These are phyloP conservation scores for Prunus padus DNA, from an alignment of 306 rosid species.

Conservation along the genomic window DNA sequence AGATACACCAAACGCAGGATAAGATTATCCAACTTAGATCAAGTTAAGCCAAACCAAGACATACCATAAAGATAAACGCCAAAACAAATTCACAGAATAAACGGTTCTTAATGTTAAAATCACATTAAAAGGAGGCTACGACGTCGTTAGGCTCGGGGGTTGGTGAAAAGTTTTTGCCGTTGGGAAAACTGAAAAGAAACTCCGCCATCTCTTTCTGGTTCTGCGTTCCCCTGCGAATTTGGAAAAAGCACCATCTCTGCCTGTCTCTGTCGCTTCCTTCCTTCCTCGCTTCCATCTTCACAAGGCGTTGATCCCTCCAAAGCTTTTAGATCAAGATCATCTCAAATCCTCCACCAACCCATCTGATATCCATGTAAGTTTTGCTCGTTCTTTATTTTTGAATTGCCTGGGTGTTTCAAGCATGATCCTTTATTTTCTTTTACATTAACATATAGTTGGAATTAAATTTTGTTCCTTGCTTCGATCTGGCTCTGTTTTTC, in stretches of 20 bases:
- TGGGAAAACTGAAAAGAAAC: not conserved
- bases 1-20: no score
- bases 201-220: not conserved
- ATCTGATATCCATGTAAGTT: conserved; percentile 17
- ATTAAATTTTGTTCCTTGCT: not conserved
- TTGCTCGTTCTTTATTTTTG: not conserved
- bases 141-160: not conserved
- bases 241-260: not conserved
- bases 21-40: no score
- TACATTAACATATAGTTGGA: not conserved
- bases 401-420: not conserved
- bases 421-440: not conserved
- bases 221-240: conserved; percentile 9
- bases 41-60: no score
- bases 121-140: not conserved
- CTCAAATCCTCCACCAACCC: not conserved
- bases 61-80: no score
- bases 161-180: not conserved
- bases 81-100: no score
- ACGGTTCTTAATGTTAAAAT: no score
- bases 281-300: not conserved
- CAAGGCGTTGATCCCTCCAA: not conserved
- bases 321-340: not conserved
- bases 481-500: not conserved
- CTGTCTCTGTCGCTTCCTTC: not conserved